Evolutionary conservation across 208 protist genomes (phyloP).

Genomic region (Trypanosoma theileri): DNA sequence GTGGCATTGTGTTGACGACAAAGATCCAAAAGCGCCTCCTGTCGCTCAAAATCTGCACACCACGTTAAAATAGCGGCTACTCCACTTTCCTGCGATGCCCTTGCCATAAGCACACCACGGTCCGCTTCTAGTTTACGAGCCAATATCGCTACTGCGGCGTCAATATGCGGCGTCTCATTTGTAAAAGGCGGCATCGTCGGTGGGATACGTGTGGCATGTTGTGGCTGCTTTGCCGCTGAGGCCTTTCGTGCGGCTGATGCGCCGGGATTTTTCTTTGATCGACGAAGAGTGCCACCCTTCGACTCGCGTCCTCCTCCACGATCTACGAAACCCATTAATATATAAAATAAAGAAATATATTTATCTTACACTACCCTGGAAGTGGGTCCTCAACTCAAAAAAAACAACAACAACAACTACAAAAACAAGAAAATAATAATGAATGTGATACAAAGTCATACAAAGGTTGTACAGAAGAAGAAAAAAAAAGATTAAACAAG

Average conservation of each 20-base stretch:
- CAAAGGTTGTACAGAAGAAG: conserved; percentile 5
- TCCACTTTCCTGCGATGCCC: conserved; percentile 48
- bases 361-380: not conserved
- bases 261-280: conserved; percentile 82
- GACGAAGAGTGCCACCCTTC: conserved; percentile 72
- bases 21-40: conserved; percentile 53
- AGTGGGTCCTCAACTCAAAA: conserved; percentile 11
- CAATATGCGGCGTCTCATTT: conserved; percentile 28
- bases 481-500: not conserved
- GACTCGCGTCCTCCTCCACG: conserved; percentile 77
- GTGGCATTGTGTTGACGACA: conserved; percentile 58
- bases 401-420: conserved; percentile 22
- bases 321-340: conserved; percentile 82
- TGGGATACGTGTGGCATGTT: conserved; percentile 3
- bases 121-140: conserved; percentile 66
- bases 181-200: conserved; percentile 3
- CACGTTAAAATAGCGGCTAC: conserved; percentile 60
- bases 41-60: conserved; percentile 71
- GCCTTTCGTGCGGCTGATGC: conserved; percentile 44
- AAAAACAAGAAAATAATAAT: not conserved
- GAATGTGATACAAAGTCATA: conserved; percentile 10
- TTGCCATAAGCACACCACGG: conserved; percentile 42
- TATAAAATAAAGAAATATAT: conserved; percentile 12
- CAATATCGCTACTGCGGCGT: conserved; percentile 61
- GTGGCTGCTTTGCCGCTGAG: conserved; percentile 2